These are phyloP conservation scores for Marchantia polymorpha DNA, from an alignment of 225 moss, liverwort and hornwort species.

Conservation along the genomic window DNA sequence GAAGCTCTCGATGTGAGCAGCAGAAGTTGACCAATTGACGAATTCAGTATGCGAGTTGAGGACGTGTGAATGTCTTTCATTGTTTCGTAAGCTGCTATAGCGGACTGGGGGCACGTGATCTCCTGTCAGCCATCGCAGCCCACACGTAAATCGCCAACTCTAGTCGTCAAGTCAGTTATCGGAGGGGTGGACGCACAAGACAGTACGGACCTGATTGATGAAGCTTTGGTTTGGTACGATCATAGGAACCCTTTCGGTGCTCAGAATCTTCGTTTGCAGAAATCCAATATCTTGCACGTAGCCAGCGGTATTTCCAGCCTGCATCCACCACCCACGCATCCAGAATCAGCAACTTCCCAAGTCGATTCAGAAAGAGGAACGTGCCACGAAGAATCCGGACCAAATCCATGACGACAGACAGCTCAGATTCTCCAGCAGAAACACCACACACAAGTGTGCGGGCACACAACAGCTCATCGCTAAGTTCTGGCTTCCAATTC, in stretches of 20 bases:
- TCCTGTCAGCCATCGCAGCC: no score
- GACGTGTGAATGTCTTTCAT: no score
- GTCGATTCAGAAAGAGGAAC: no score
- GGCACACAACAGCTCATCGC: background rate
- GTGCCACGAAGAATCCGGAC: background rate
- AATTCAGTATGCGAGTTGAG: no score
- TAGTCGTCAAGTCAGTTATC: background rate
- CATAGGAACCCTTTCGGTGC: constrained; percentile 69
- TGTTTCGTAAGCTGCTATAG: no score
- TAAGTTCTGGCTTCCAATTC: no score
- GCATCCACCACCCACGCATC: constrained; percentile 36
- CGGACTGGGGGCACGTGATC: no score
- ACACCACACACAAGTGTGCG: background rate
- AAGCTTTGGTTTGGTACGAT: constrained; percentile 87
- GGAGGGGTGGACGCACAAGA: background rate
- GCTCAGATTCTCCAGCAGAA: background rate
- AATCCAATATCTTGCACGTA: constrained; percentile 83
- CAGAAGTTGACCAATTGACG: no score
- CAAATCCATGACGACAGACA: background rate
- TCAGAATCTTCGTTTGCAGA: constrained; percentile 71
- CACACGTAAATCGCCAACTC: no score
- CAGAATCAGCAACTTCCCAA: background rate
- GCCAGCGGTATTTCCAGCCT: constrained; percentile 69
- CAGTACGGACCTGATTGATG: constrained; percentile 60
- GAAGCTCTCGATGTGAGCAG: no score